These are phyloP conservation scores for Berberis thunbergii DNA, from an alignment of 164 flowering plant genomes.

Conservation along the genomic window DNA sequence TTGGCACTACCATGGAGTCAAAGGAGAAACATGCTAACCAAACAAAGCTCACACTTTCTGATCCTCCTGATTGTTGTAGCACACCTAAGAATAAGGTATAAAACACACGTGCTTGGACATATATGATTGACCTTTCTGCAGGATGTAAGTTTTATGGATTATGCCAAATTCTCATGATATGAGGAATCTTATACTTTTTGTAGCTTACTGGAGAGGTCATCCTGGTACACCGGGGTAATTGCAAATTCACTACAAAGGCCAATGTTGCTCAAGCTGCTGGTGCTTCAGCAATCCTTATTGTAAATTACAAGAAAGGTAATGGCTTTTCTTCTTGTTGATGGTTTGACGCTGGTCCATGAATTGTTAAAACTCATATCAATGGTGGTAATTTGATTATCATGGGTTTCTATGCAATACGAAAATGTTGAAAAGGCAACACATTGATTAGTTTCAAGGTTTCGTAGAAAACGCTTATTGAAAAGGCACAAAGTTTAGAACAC, in stretches of 20 bases:
- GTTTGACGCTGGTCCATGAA: neutral
- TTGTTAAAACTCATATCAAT: neutral
- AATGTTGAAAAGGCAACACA: neutral
- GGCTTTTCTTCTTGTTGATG: neutral
- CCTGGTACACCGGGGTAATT: constrained; percentile 79
- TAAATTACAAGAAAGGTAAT: constrained; percentile 73
- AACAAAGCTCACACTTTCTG: constrained; percentile 41
- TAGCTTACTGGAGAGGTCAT: constrained; percentile 74
- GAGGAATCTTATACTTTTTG: constrained; percentile 1
- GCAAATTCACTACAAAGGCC: constrained; percentile 82
- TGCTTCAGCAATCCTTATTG: constrained; percentile 80
- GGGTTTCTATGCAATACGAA: no score
- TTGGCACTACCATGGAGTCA: constrained; percentile 57
- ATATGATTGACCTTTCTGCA: neutral
- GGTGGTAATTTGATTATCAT: neutral
- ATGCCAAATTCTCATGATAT: neutral
- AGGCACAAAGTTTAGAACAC: no score
- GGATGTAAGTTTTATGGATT: neutral
- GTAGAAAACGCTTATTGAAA: no score
- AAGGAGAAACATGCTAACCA: constrained; percentile 66
- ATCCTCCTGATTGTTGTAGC: constrained; percentile 61
- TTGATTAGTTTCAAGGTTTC: neutral
- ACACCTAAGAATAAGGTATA: constrained; percentile 48
- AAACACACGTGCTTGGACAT: neutral
- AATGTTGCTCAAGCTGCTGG: constrained; percentile 80